Base-by-base conservation (phyloP, 2,329 filamentous ascomycete species). In the Dothideomycetes sp. region DNA sequence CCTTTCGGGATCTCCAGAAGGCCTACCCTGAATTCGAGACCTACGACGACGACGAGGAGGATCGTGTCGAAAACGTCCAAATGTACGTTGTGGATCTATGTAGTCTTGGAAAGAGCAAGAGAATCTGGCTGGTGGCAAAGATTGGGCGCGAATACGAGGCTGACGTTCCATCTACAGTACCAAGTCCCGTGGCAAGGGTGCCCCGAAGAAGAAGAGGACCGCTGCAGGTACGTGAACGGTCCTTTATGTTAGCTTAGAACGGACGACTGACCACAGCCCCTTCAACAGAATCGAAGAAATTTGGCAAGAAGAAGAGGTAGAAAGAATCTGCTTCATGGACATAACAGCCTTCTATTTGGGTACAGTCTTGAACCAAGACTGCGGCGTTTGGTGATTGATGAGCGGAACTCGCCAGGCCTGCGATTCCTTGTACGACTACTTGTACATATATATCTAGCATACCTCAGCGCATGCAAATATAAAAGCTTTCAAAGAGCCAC, bases 171-270 rank as follows among this genome's bases (percentile, higher is more conserved):
- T 5, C 4, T 36, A 7, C 31, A 47, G 45, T 30, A 45, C 53
- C 52, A 88, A 85, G 61, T 63, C 73, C 19, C 79, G 87, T 67
- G 88, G 87, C 49, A 95, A 96, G 70, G 81, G 81, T 40, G 76
- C 81, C 33, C 87, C 89, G 5, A 82, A 93, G 75, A 95, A 94
- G 76, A 93, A 91, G 72, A 79, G 70, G 56, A 78, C 70, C 33
- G 63, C 63, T 49, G 62, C 62, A 43, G 65, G 65, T 66, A 40
- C 31, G 38, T 40, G 4, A 19, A 35, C 3, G 16, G 7, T 30
- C 4, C 7, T 5, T 16, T 17, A 38, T 9, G 2, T 10, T 19
- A 19, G 17, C 2, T 9, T 3, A 12, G 33, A 35, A 15, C 7
- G 24, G 4, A 12, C 3, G 4, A 18, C 33, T 8, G 30, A 31